Base-by-base conservation (phyloP, 1,284 basidiomycete genomes). In the Amylostereum chailletii region DNA sequence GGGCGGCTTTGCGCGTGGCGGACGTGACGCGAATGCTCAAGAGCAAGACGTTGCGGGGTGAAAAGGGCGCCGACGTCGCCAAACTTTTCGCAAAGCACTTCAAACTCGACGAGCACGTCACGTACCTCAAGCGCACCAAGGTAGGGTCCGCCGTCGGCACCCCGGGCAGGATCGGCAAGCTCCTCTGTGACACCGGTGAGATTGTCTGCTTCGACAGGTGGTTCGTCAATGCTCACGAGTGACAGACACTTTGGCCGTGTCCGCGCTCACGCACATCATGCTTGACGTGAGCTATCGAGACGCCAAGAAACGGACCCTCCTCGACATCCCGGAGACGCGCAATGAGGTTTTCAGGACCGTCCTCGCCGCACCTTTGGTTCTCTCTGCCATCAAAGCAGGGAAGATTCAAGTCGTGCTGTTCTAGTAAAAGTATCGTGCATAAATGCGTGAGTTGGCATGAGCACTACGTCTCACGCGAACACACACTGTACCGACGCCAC, bases 1-100 rank as follows among this genome's bases (percentile, higher is more conserved):
- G 79, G 36, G 86, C 89, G 33, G 90, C 90, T 19, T 71, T 92
- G 42, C 79, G 90, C 42, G 89, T 88, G 9, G 81, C 79, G 52
- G 86, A 91, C 64, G 75, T 87, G 39, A 83, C 84, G 39, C 72
- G 89, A 50, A 68, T 80, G 46, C 71, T 91, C 53, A 86, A 77
- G 63, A 76, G 80, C 65, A 82, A 75, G 62, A 76, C 68, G 53
- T 70, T 90, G 51, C 70, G 81, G 57, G 81, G 84, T 47, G 80
- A 88, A 47, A 90, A 87, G 63, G 81, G 87, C 51, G 86, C 84
- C 31, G 86, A 90, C 54, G 80, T 91, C 39, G 89, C 85, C 32
- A 93, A 93, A 62, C 73, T 90, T 34, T 93, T 93, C 59, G 86
- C 90, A 42, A 89, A 82, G 65, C 90, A 93, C 62, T 81, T 90